These are phyloP conservation scores for Eleusine indica DNA, from an alignment of 176 grass and related monocot species.

Conservation along the genomic window DNA sequence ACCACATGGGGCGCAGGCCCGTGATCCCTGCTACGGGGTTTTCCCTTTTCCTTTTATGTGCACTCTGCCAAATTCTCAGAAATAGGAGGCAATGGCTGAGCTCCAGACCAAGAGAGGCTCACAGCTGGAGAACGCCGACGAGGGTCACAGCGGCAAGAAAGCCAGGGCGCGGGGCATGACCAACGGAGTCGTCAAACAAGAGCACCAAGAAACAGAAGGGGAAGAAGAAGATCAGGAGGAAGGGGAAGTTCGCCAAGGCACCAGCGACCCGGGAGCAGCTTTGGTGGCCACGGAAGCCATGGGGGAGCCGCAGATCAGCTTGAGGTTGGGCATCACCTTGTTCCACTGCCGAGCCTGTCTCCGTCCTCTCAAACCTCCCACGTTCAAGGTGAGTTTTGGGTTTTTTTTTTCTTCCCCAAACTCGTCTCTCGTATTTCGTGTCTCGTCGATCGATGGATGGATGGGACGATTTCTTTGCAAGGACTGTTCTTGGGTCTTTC, in stretches of 20 bases:
- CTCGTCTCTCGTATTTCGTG: too few species aligned
- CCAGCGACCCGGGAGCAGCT: background rate
- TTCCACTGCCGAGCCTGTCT: constrained; percentile 37
- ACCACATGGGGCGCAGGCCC: background rate
- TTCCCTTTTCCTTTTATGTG: background rate
- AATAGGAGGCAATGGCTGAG: background rate
- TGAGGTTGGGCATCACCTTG: background rate
- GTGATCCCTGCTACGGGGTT: background rate
- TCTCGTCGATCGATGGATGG: too few species aligned
- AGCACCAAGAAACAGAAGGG: background rate
- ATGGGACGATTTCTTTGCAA: background rate
- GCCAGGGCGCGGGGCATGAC: background rate
- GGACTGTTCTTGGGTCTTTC: background rate
- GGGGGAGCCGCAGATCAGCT: constrained; percentile 17
- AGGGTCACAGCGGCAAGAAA: constrained; percentile 11
- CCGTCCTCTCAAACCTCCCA: constrained; percentile 35
- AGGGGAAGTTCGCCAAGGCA: constrained; percentile 19
- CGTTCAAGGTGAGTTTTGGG: constrained; percentile 28
- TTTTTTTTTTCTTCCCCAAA: too few species aligned
- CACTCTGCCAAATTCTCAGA: background rate
- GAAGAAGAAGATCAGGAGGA: constrained; percentile 16
- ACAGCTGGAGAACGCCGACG: background rate
- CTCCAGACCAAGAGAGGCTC: constrained; percentile 1
- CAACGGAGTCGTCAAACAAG: constrained; percentile 15
- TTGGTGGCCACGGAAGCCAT: background rate